A percentile compares a stretch with the other conserved stretches of the same genome.
These are phyloP conservation scores for Cladorrhinum sp. DNA, from an alignment of 2,329 filamentous ascomycete species.

Conservation along the genomic window DNA sequence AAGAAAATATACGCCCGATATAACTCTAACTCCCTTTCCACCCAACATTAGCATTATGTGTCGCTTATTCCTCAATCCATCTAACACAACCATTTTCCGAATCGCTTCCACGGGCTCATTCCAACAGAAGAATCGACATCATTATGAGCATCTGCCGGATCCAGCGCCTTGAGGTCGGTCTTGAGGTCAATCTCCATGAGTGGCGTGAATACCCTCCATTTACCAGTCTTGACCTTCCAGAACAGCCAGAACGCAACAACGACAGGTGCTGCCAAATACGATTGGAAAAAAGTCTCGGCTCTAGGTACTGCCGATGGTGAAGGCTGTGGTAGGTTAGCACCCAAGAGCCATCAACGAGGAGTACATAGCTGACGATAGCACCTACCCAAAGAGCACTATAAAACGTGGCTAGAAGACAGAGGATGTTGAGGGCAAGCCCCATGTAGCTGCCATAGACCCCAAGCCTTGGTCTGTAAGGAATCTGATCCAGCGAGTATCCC, in stretches of 20 bases:
- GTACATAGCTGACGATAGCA: slow-evolving; percentile 10
- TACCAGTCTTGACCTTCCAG: slow-evolving; percentile 59
- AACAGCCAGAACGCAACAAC: slow-evolving; percentile 56
- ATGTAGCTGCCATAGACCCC: slow-evolving; percentile 68
- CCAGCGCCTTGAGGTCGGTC: slow-evolving; percentile 53
- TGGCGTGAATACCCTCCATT: slow-evolving; percentile 56
- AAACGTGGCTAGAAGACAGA: slow-evolving; percentile 70
- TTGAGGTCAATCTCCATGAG: slow-evolving; percentile 60
- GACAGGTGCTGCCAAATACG: slow-evolving; percentile 56
- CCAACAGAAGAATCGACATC: slow-evolving; percentile 32
- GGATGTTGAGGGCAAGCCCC: slow-evolving; percentile 61
- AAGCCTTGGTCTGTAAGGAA: slow-evolving; percentile 45
- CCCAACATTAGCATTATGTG: background rate
- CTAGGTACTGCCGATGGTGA: slow-evolving; percentile 33
- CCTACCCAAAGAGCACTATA: slow-evolving; percentile 61
- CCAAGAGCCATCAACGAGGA: background rate
- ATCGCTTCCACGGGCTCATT: background rate
- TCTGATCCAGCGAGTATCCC: slow-evolving; percentile 49
- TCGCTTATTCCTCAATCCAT: background rate
- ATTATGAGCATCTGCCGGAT: slow-evolving; percentile 44
- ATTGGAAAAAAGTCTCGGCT: slow-evolving; percentile 55
- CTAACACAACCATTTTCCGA: background rate
- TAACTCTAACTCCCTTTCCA: background rate
- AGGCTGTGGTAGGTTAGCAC: slow-evolving; percentile 27
- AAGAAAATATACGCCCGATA: background rate